Evolutionary conservation across 345 rosid species (phyloP).

Genomic region (Gossypium arboreum): DNA sequence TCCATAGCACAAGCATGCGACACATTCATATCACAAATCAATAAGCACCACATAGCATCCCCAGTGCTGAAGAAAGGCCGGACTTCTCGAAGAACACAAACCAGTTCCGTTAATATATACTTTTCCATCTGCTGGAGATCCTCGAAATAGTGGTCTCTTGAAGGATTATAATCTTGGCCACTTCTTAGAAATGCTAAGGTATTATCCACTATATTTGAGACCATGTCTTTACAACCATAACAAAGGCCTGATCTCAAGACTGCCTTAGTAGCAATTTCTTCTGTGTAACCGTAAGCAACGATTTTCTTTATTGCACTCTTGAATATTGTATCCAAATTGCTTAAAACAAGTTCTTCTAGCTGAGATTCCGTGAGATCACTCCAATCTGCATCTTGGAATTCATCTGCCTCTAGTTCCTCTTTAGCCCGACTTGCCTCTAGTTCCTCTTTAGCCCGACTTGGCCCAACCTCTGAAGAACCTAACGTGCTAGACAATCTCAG

Average conservation of each 20-base stretch:
- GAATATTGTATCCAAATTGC: constrained; percentile 59
- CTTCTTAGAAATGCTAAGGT: constrained; percentile 58
- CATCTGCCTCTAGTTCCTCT: constrained; percentile 48
- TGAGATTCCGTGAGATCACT: constrained; percentile 71
- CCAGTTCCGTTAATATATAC: constrained; percentile 81
- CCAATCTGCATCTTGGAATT: constrained; percentile 68
- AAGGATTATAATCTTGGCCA: constrained; percentile 47
- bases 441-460: constrained; percentile 42
- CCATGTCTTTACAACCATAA: constrained; percentile 59
- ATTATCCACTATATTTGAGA: constrained; percentile 68
- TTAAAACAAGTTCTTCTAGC: constrained; percentile 66
- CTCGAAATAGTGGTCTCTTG: constrained; percentile 46
- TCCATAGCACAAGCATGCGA: constrained; percentile 92
- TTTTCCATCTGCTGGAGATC: constrained; percentile 72
- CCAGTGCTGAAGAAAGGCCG: constrained; percentile 82
- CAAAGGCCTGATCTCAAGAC: constrained; percentile 64
- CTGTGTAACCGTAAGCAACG: constrained; percentile 46
- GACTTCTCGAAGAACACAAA: constrained; percentile 77
- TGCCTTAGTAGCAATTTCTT: constrained; percentile 59
- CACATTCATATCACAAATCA: constrained; percentile 93
- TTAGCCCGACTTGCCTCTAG: constrained; percentile 36
- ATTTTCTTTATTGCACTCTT: constrained; percentile 62
- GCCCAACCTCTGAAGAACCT: constrained; percentile 41
- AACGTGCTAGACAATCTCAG: constrained; percentile 44
- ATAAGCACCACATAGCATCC: constrained; percentile 97